Conservation (phyloP, 2,329 filamentous ascomycete genomes). For the Clonostachys rhizophaga region DNA sequence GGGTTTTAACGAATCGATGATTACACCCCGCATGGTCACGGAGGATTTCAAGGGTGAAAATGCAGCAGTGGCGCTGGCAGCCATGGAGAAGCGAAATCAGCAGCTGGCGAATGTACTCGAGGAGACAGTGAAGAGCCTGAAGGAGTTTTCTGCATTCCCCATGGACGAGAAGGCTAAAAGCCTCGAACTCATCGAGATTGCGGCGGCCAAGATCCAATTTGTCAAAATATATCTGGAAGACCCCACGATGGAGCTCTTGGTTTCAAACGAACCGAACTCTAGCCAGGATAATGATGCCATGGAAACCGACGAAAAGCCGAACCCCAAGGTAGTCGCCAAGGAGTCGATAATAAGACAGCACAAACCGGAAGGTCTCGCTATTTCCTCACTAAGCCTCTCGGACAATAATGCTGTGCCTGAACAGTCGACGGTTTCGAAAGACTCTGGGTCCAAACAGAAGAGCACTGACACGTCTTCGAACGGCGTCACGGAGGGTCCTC, state of each 20-base stretch:
- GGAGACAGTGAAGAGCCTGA: constrained; percentile 59
- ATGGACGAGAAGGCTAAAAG: constrained; percentile 42
- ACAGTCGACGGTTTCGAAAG: not conserved
- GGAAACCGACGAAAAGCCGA: not conserved
- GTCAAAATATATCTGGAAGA: constrained; percentile 60
- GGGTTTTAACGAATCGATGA: constrained; percentile 54
- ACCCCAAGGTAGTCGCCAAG: not conserved
- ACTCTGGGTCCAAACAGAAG: not conserved
- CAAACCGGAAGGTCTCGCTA: not conserved
- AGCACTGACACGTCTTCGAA: not conserved
- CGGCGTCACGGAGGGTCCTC: not conserved
- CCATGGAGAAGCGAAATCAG: constrained; percentile 61
- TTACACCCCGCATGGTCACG: constrained; percentile 18
- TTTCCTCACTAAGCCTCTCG: not conserved
- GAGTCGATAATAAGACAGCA: too few relatives aligned
- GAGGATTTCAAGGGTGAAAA: not conserved
- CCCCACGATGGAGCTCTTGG: constrained; percentile 36
- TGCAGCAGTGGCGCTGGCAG: constrained; percentile 27
- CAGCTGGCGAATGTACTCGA: constrained; percentile 65
- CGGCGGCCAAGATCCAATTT: constrained; percentile 59
- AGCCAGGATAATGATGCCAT: constrained; percentile 1
- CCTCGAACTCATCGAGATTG: constrained; percentile 51
- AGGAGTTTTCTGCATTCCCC: constrained; percentile 48
- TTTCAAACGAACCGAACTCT: not conserved
- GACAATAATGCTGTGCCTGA: not conserved